Conservation (phyloP, 106 monocot genomes). For the Acanthochlamys bracteata region DNA sequence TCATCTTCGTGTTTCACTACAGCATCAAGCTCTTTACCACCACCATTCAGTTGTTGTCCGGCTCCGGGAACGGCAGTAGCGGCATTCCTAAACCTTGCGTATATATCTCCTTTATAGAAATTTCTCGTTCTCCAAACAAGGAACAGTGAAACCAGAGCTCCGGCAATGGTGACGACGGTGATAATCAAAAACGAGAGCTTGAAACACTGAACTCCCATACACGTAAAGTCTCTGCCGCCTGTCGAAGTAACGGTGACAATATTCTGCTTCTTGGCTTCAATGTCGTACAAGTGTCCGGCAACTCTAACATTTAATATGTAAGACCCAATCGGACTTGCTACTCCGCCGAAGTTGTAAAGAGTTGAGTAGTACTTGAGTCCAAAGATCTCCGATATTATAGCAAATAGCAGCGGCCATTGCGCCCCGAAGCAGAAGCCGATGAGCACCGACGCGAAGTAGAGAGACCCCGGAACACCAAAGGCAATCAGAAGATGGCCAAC, state of each 20-base stretch:
- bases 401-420: constrained; percentile 35
- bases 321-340: constrained; percentile 28
- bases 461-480: constrained; percentile 23
- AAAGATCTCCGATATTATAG: constrained; percentile 45
- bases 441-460: constrained; percentile 33
- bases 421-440: constrained; percentile 47
- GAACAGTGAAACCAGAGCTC: constrained; percentile 13
- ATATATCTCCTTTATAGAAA: constrained; percentile 38
- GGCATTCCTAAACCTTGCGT: constrained; percentile 20
- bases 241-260: background rate
- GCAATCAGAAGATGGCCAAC: constrained; percentile 41
- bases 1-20: background rate
- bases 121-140: constrained; percentile 31
- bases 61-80: background rate
- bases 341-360: constrained; percentile 32
- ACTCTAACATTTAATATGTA: constrained; percentile 37
- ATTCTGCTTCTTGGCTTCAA: constrained; percentile 27
- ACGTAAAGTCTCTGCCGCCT: background rate
- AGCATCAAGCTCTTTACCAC: background rate
- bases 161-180: constrained; percentile 20
- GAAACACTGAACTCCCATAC: constrained; percentile 43
- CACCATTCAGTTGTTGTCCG: background rate
- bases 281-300: constrained; percentile 32
- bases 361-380: constrained; percentile 47
- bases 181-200: constrained; percentile 35